Evolutionary conservation across 495 filamentous ascomycete genomes (phyloP), one percentile per base, ranked within the genome.

Genomic region (Immersiella caudata): DNA sequence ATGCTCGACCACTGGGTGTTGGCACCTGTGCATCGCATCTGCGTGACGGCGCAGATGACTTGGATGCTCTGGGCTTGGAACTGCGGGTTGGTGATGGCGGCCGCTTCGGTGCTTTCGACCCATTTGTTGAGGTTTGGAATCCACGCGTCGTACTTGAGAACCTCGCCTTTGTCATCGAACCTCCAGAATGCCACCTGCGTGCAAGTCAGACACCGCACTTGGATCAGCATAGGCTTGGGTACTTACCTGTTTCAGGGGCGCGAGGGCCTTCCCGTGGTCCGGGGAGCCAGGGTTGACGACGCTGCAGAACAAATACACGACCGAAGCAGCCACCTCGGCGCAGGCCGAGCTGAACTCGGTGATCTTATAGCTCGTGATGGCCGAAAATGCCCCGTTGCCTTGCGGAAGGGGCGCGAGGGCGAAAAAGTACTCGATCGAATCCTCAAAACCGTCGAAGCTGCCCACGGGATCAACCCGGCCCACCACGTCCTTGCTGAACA

Each of bases 361-460:
- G 67, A 79, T 78, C n/a, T 71, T 33, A 64, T 70, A 70, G 62
- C 70, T 58, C 16, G 75, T 74, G 68, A 78, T 76, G 58, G 75
- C 75, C 18, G 72, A 70, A 11, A 61, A 65, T 7, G 60, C 67
- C 1, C 70, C 55, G 59, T 75, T 74, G 25, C 61, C 69, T 62
- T 68, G 63, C 3, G 77, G 77, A 11, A 79, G 62, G n/a, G 75
- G 77, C 24, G 77, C 66, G 6, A 79, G 73, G 26, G 76, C 76
- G 51, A 80, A 80, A 40, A 80, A 80, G 67, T 75, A 80, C 71
- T 80, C 78, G 67, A 78, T 75, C 24, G 74, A 78, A 33, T 78
- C 68, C 40, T 79, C 71, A 61, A 79, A 78, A 27, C 74, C 75
- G 14, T 64, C 66, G 57, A 80, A 80, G 27, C 76, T 73, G 70